These are phyloP conservation scores for Sicyos edulis DNA, from an alignment of 306 rosid genomes.

Conservation along the genomic window DNA sequence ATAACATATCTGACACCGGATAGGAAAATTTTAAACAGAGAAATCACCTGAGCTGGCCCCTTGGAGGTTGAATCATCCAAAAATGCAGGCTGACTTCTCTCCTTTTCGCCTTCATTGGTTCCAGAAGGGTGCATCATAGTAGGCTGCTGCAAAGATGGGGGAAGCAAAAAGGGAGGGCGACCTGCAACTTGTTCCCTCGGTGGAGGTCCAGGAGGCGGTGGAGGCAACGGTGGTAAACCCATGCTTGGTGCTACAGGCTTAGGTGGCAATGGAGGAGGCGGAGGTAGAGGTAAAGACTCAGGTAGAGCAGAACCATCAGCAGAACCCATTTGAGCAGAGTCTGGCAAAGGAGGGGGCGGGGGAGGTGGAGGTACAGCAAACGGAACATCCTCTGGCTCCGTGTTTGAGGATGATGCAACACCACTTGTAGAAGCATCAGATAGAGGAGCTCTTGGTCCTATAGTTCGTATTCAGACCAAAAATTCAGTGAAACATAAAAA, in stretches of 20 bases:
- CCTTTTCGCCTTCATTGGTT: constrained; percentile 47
- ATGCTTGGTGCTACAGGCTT: constrained; percentile 51
- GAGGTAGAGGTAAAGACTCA: constrained; percentile 82
- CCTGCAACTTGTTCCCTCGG: constrained; percentile 61
- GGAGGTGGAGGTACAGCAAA: constrained; percentile 62
- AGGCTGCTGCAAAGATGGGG: constrained; percentile 65
- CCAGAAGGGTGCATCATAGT: constrained; percentile 67
- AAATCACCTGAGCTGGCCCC: constrained; percentile 55
- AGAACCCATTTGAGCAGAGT: constrained; percentile 34
- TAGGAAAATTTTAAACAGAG: constrained; percentile 10
- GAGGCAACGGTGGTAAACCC: constrained; percentile 69
- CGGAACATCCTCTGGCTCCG: constrained; percentile 56
- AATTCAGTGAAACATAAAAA: constrained; percentile 21
- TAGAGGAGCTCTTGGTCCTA: constrained; percentile 93
- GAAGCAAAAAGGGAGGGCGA: constrained; percentile 59
- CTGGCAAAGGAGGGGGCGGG: constrained; percentile 64
- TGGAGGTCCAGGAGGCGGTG: constrained; percentile 97
- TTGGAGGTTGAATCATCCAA: constrained; percentile 50
- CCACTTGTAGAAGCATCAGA: constrained; percentile 73
- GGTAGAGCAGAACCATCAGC: constrained; percentile 57
- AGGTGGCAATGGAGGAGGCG: constrained; percentile 96
- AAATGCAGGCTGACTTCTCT: constrained; percentile 45
- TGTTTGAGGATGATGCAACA: constrained; percentile 63
- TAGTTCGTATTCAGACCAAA: constrained; percentile 29
- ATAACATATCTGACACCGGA: not conserved